Evolutionary conservation across 2,329 filamentous ascomycete genomes (phyloP).

Genomic region (Aspergillus texensis): DNA sequence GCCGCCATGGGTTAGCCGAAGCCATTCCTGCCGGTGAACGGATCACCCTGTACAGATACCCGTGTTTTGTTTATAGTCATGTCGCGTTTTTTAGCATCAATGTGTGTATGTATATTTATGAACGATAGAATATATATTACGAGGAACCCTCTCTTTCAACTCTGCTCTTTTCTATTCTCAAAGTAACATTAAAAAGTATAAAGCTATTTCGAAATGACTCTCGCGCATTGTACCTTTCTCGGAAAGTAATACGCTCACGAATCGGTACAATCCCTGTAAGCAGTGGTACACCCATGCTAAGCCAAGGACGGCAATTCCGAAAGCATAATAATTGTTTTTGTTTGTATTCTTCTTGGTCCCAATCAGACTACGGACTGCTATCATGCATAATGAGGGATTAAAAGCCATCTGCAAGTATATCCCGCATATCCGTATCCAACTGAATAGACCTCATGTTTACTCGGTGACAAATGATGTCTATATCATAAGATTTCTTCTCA

Average conservation of each 20-base stretch:
- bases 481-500: not conserved
- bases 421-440: too few species aligned
- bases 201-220: too few species aligned
- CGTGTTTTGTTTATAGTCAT: not conserved
- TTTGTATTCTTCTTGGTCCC: not conserved
- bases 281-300: not conserved
- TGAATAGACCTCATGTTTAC: too few species aligned
- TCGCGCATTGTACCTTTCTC: too few species aligned
- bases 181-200: too few species aligned
- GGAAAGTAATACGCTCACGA: not conserved
- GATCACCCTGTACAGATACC: slow-evolving; percentile 3
- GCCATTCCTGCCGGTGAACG: not conserved
- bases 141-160: not conserved
- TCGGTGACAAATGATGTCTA: not conserved
- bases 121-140: slow-evolving; percentile 3
- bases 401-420: not conserved
- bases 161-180: not conserved
- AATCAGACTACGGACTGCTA: not conserved
- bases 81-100: not conserved
- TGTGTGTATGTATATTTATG: slow-evolving; percentile 6
- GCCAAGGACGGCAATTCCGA: not conserved
- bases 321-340: not conserved
- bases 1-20: not conserved
- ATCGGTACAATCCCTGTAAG: not conserved
- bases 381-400: not conserved